These are phyloP conservation scores for Glarea lozoyensis DNA, from an alignment of 495 filamentous ascomycete genomes.

Conservation along the genomic window DNA sequence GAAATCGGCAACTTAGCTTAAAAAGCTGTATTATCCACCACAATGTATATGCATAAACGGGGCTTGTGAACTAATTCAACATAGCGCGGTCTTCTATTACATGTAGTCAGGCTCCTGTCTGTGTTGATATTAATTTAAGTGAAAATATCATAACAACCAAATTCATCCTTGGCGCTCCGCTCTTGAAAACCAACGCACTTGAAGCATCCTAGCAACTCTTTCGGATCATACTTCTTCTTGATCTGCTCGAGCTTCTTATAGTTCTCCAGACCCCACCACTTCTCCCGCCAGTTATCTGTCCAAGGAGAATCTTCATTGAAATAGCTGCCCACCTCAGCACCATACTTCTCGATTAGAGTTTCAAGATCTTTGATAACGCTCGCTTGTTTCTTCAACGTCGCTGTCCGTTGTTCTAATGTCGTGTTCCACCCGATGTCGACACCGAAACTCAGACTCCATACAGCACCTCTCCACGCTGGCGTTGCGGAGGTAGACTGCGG, in stretches of 20 bases:
- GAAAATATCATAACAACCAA: too few species aligned
- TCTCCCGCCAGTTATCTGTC: slow-evolving; percentile 28
- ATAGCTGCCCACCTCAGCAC: slow-evolving; percentile 29
- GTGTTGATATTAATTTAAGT: too few species aligned
- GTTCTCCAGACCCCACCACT: slow-evolving; percentile 38
- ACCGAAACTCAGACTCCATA: slow-evolving; percentile 31
- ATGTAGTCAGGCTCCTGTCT: too few species aligned
- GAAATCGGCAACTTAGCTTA: too few species aligned
- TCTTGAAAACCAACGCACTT: slow-evolving; percentile 44
- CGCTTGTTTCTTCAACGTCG: slow-evolving; percentile 7
- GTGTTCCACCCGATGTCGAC: slow-evolving; percentile 29
- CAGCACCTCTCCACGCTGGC: slow-evolving; percentile 34
- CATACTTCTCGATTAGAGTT: too few species aligned
- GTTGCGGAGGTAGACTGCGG: slow-evolving; percentile 26
- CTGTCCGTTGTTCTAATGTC: slow-evolving; percentile 24
- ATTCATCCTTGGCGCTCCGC: too few species aligned
- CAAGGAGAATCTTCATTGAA: slow-evolving; percentile 36
- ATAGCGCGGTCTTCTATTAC: too few species aligned
- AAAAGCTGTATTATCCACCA: too few species aligned
- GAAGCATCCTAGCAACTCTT: slow-evolving; percentile 36
- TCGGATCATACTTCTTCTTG: slow-evolving; percentile 43
- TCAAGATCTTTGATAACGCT: slow-evolving; percentile 18
- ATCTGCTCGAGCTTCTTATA: slow-evolving; percentile 29
- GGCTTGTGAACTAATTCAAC: too few species aligned
- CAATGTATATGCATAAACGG: too few species aligned